Percentiles rank a stretch among this genome's conserved stretches.
These are phyloP conservation scores for Yamadazyma kitorensis DNA, from an alignment of 805 yeast species.

Conservation along the genomic window DNA sequence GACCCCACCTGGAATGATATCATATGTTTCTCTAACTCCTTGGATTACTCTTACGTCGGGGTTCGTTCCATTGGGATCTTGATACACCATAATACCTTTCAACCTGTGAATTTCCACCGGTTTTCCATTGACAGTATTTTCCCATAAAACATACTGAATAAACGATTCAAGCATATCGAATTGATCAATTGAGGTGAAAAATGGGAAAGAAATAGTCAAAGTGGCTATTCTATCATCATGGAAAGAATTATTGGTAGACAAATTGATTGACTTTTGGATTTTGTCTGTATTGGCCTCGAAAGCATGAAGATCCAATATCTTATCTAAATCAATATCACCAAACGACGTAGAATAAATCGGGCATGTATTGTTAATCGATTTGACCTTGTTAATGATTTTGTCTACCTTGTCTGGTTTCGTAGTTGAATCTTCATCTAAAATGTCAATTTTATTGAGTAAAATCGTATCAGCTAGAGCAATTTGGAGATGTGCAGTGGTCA, in stretches of 20 bases:
- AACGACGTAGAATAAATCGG: slow-evolving; percentile 64
- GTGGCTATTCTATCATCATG: slow-evolving; percentile 42
- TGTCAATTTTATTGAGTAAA: slow-evolving; percentile 77
- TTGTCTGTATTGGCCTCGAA: slow-evolving; percentile 46
- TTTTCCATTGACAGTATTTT: slow-evolving; percentile 39
- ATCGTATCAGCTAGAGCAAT: slow-evolving; percentile 86
- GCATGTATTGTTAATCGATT: slow-evolving; percentile 62
- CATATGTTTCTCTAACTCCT: slow-evolving; percentile 93
- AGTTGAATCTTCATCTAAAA: slow-evolving; percentile 17
- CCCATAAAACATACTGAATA: slow-evolving; percentile 79
- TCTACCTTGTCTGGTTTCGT: slow-evolving; percentile 16
- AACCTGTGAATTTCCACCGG: slow-evolving; percentile 72
- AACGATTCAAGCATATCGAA: slow-evolving; percentile 54
- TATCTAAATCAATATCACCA: slow-evolving; percentile 69
- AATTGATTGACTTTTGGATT: slow-evolving; percentile 15
- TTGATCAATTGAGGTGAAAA: slow-evolving; percentile 32
- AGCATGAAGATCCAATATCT: slow-evolving; percentile 75
- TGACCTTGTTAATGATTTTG: slow-evolving; percentile 38
- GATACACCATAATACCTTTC: slow-evolving; percentile 65
- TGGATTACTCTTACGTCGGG: slow-evolving; percentile 62
- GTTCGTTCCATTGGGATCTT: slow-evolving; percentile 18
- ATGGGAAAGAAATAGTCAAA: slow-evolving; percentile 41
- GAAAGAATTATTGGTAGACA: slow-evolving; percentile 17
- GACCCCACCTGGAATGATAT: slow-evolving; percentile 51
- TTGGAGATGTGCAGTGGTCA: slow-evolving; percentile 86